phyloP scores from a whole-genome alignment of 2,329 filamentous ascomycete genomes.

The Diaporthe eres region DNA sequence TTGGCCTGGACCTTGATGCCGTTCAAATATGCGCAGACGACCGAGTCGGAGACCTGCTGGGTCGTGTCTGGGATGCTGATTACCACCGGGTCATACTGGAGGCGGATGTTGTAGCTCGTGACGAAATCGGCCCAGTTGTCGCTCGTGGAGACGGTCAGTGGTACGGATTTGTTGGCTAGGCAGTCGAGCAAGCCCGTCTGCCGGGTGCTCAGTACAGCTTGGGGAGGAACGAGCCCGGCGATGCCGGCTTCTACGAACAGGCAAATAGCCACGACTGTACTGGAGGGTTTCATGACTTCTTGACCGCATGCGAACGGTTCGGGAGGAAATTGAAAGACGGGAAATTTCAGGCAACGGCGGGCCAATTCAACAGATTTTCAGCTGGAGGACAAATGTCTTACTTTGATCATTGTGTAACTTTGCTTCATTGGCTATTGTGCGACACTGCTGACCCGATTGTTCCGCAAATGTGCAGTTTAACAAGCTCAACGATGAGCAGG shows the following conservation, averaged over 20 bases:
- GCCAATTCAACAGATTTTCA: neutral
- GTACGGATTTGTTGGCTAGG: neutral
- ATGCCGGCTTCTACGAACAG: neutral
- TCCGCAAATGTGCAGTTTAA: neutral
- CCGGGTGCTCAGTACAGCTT: neutral
- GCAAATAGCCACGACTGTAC: neutral
- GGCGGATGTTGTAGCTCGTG: constrained; percentile 18
- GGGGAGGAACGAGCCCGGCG: neutral
- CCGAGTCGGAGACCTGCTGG: constrained; percentile 67
- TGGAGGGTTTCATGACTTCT: neutral
- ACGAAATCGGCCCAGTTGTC: neutral
- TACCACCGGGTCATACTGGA: constrained; percentile 63
- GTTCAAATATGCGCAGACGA: constrained; percentile 67
- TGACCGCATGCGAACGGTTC: rapidly evolving
- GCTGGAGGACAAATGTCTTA: constrained; percentile 8
- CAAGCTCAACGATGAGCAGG: constrained; percentile 1
- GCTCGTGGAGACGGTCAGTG: neutral
- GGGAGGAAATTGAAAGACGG: neutral
- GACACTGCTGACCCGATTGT: neutral
- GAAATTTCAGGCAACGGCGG: too few relatives aligned
- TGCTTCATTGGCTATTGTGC: neutral
- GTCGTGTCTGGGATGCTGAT: constrained; percentile 63
- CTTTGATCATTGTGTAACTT: neutral
- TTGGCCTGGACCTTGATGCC: constrained; percentile 71
- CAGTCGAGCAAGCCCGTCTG: constrained; percentile 5